These are phyloP conservation scores for Skeletonema menzelii DNA, from an alignment of 108 stramenopile genomes.

Conservation along the genomic window DNA sequence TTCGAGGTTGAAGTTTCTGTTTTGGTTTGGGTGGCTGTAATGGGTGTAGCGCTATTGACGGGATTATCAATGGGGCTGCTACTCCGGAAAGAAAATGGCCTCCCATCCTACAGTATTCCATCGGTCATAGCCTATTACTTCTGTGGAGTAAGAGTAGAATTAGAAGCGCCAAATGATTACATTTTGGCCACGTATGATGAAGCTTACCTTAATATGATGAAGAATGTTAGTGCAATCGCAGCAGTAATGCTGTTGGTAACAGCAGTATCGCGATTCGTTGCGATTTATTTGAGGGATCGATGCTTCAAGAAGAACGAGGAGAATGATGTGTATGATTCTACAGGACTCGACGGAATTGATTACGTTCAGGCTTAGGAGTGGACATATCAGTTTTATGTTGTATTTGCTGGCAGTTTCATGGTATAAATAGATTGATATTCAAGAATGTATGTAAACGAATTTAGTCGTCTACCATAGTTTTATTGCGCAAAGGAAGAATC, in stretches of 20 bases:
- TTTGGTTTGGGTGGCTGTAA: slow-evolving; percentile 26
- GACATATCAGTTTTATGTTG: not conserved
- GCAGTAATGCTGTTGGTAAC: slow-evolving; percentile 16
- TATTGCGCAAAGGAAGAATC: not conserved
- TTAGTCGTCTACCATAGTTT: not conserved
- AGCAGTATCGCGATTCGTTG: slow-evolving; percentile 25
- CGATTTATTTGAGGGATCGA: slow-evolving; percentile 29
- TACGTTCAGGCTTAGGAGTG: slow-evolving; percentile 1
- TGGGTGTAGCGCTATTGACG: slow-evolving; percentile 26
- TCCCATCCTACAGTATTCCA: slow-evolving; percentile 27
- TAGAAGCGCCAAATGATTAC: slow-evolving; percentile 15
- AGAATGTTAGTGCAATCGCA: slow-evolving; percentile 30
- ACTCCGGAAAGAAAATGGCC: slow-evolving; percentile 28
- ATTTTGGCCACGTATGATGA: slow-evolving; percentile 25
- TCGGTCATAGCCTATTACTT: slow-evolving; percentile 29
- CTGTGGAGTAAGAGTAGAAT: slow-evolving; percentile 21
- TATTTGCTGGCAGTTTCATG: not conserved
- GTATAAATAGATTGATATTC: no score
- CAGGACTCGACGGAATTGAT: slow-evolving; percentile 9
- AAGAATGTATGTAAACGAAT: no score
- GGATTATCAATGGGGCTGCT: slow-evolving; percentile 39
- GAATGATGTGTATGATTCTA: slow-evolving; percentile 9
- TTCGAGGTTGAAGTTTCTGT: not conserved
- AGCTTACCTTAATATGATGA: slow-evolving; percentile 25
- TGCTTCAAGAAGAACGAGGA: slow-evolving; percentile 5